A percentile compares a stretch with the other conserved stretches of the same genome.
phyloP scores from a whole-genome alignment of 176 grass and related monocot species.

The Pharus latifolius region DNA sequence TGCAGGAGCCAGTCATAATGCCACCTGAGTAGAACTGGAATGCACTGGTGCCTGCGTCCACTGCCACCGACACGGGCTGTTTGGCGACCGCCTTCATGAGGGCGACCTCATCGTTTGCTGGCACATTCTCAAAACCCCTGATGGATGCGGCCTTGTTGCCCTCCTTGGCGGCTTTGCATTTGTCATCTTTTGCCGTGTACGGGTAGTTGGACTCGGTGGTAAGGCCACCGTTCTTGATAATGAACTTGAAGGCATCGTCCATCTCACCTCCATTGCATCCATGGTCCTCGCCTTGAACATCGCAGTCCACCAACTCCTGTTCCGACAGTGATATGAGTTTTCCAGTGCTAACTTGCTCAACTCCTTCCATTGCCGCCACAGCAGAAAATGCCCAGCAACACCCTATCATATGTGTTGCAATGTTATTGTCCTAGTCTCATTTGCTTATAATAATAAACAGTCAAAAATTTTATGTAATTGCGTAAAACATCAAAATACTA shows the following conservation, averaged over 20 bases:
- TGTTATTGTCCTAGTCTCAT: no score
- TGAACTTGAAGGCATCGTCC: slow-evolving; percentile 16
- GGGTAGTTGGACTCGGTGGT: no score
- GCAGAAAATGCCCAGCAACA: slow-evolving; percentile 32
- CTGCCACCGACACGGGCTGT: slow-evolving; percentile 15
- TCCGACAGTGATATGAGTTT: slow-evolving; percentile 24
- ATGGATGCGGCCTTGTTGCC: not conserved
- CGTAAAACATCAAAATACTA: no score
- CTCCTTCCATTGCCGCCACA: slow-evolving; percentile 11
- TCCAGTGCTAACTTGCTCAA: slow-evolving; percentile 17
- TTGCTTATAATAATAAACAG: no score
- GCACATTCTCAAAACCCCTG: slow-evolving; percentile 8
- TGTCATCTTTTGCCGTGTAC: slow-evolving; percentile 3
- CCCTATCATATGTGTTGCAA: not conserved
- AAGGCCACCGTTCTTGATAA: no score
- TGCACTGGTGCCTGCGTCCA: slow-evolving; percentile 1
- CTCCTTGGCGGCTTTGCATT: slow-evolving; percentile 15
- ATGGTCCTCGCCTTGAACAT: not conserved
- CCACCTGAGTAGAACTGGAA: slow-evolving; percentile 16
- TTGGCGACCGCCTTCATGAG: slow-evolving; percentile 22
- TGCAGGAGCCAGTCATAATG: slow-evolving; percentile 12
- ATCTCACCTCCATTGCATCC: slow-evolving; percentile 13
- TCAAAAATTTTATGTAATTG: no score
- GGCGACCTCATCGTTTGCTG: slow-evolving; percentile 4
- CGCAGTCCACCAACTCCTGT: slow-evolving; percentile 32